phyloP scores from a whole-genome alignment of 2,329 filamentous ascomycete genomes.

The Cercospora beticola region DNA sequence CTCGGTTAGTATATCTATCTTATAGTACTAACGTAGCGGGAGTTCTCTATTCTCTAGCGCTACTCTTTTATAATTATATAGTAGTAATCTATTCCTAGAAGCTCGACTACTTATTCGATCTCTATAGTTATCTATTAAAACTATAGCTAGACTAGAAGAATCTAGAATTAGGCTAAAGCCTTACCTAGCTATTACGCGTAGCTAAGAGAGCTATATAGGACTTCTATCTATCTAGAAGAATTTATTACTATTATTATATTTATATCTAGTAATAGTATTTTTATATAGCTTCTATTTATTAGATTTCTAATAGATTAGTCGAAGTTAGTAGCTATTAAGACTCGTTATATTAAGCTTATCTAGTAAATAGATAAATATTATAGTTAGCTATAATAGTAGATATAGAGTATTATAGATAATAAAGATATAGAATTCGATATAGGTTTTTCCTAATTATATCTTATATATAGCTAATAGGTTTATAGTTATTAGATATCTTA shows the following conservation, averaged over 20 bases:
- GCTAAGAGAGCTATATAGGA: not conserved
- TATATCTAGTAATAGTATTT: not conserved
- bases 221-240: not conserved
- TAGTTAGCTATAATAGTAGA: not conserved
- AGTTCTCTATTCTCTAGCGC: not conserved
- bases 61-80: not conserved
- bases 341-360: not conserved
- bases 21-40: not conserved
- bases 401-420: conserved; percentile 3
- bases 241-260: conserved; percentile 1
- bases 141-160: not conserved
- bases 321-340: not conserved
- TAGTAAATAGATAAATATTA: not conserved
- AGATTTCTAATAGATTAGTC: too few relatives aligned
- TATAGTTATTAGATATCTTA: conserved; percentile 5
- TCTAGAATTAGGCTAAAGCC: not conserved
- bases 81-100: not conserved
- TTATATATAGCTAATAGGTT: not conserved
- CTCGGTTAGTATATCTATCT: too few relatives aligned
- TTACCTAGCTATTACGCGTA: not conserved
- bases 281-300: not conserved
- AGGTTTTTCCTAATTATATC: not conserved
- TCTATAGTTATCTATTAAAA: not conserved
- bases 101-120: not conserved
- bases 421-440: not conserved